Conservation (phyloP, 768 basidiomycete species). For the Xerocomus potaroensis region DNA sequence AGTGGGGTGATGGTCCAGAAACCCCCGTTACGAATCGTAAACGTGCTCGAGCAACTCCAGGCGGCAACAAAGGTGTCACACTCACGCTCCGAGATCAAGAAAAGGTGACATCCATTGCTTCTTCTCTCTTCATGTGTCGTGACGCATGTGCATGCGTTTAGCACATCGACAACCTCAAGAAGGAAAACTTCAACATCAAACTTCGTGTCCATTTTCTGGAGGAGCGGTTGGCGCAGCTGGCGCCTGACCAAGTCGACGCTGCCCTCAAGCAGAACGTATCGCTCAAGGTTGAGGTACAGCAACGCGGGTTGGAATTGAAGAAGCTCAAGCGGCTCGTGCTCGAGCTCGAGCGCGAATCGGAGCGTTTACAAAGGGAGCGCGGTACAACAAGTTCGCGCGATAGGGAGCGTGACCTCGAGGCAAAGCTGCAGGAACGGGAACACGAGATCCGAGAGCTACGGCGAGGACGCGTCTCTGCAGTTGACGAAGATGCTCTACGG, state of each 20-base stretch:
- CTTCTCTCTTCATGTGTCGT: not conserved
- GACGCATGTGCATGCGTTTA: slow-evolving; percentile 27
- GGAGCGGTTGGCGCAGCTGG: slow-evolving; percentile 84
- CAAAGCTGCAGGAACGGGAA: slow-evolving; percentile 69
- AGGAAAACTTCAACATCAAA: slow-evolving; percentile 96
- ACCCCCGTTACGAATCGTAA: slow-evolving; percentile 50
- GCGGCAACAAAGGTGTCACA: slow-evolving; percentile 34
- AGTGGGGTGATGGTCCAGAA: slow-evolving; percentile 48
- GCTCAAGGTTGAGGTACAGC: slow-evolving; percentile 89
- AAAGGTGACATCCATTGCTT: slow-evolving; percentile 52
- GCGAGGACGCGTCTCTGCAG: slow-evolving; percentile 39
- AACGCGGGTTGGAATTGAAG: slow-evolving; percentile 87
- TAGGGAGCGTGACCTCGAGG: slow-evolving; percentile 73
- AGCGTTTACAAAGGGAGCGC: slow-evolving; percentile 56
- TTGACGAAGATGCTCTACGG: slow-evolving; percentile 48
- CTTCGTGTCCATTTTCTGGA: slow-evolving; percentile 94
- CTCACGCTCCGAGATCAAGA: slow-evolving; percentile 94
- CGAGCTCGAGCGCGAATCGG: slow-evolving; percentile 78
- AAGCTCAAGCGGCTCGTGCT: slow-evolving; percentile 85
- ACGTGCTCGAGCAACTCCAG: slow-evolving; percentile 31
- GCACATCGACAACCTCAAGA: slow-evolving; percentile 95
- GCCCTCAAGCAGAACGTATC: slow-evolving; percentile 90
- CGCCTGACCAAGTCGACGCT: slow-evolving; percentile 89
- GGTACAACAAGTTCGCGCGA: slow-evolving; percentile 37
- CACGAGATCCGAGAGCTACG: slow-evolving; percentile 65